Base-by-base conservation (phyloP, 352 stramenopile species). In the Phytophthora sp. region DNA sequence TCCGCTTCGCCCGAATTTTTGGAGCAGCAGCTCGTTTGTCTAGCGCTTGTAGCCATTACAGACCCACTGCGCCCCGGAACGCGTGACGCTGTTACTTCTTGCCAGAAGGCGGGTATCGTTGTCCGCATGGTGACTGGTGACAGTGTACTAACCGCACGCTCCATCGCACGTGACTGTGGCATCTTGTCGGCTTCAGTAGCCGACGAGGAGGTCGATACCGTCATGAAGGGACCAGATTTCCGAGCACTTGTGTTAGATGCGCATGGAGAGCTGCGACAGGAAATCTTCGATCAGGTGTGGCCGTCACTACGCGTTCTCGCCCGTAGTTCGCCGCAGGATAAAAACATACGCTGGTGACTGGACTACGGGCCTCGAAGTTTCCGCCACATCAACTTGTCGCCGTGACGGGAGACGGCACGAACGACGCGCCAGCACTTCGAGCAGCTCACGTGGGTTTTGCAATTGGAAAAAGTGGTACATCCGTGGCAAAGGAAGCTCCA, bases 91-190 rank as follows among this genome's bases (percentile, higher is more conserved):
- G 95, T 99, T 13, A 69, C 71, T 15, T 82, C 77, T n/a, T 99
- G 96, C 70, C 86, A 98, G 73, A 76, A 73, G 13, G 95, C 95
- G 2, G 97, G 96, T 16, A 93, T 98, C 75, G 77, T 62, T 63
- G 90, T 97, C 15, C 84, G 95, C 33, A 97, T 98, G 86, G 84
- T 98, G 4, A 98, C 93, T 7, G 93, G 93, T 38, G 94, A 99
- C 73, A 93, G 89, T 36, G 79, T 97, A 44, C 77, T 93, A 51
- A 98, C 95, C 13, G 94, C 94, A 21, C 56, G 93, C 13, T 86
- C 89, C 5, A 98, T 99, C 57, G 92, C 89, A 0, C 66, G 73
- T 16, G 66, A 95, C 57, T 94, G 94, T 57, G 93, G 92, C 4
- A 98, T 98, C 57, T 71, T 98, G 30, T 71, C 49, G 68, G 20